Evolutionary conservation across 495 filamentous ascomycete species (phyloP).

Genomic region (Aspergillus steynii): DNA sequence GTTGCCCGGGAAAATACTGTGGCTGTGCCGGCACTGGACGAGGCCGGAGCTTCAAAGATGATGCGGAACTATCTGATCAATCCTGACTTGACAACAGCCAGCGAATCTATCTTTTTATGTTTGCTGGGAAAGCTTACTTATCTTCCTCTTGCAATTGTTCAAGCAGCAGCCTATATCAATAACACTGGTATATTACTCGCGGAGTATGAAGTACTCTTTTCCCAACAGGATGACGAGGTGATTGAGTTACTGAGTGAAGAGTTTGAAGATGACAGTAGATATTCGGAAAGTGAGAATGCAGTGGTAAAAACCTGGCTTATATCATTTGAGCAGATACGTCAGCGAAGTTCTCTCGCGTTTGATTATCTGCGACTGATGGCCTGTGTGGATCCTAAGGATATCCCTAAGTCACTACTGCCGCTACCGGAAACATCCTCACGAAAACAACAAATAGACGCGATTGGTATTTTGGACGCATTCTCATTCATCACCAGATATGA

Average conservation of each 20-base stretch:
- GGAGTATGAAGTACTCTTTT: conserved; percentile 33
- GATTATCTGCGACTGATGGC: conserved; percentile 44
- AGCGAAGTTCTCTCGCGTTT: conserved; percentile 28
- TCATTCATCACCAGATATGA: conserved; percentile 26
- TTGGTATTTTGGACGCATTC: conserved; percentile 10
- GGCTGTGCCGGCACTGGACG: too few species aligned
- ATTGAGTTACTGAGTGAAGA: conserved; percentile 39
- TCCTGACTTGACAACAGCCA: conserved; percentile 18
- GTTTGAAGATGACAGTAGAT: conserved; percentile 37
- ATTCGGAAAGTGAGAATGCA: conserved; percentile 35
- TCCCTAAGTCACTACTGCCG: conserved; percentile 13
- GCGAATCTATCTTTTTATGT: conserved; percentile 12
- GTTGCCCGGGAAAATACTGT: too few species aligned
- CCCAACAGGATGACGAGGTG: conserved; percentile 28
- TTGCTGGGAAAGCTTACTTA: conserved; percentile 39
- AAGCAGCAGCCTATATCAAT: conserved; percentile 51
- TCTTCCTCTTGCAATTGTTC: conserved; percentile 49
- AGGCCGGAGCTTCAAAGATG: conserved; percentile 11
- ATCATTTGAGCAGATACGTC: conserved; percentile 47
- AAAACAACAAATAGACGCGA: too few species aligned
- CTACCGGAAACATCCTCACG: too few species aligned
- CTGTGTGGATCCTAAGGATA: conserved; percentile 41
- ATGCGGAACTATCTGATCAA: conserved; percentile 20
- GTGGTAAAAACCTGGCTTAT: conserved; percentile 47
- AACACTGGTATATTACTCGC: conserved; percentile 28